Base-by-base conservation (phyloP, 2,329 filamentous ascomycete genomes). In the Fusarium guadeloupense region DNA sequence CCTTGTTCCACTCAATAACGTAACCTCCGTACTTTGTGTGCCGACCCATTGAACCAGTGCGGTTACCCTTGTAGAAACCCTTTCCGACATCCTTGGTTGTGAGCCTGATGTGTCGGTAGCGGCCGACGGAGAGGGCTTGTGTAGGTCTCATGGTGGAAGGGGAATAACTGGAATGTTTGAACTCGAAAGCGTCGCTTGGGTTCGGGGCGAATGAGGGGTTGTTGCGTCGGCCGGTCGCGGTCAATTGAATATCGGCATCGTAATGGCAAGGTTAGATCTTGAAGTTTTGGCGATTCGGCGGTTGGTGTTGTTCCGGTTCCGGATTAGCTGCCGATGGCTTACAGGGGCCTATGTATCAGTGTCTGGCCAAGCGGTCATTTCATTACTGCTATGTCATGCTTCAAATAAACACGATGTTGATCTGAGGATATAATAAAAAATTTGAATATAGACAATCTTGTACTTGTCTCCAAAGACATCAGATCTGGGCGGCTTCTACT, bases 31-130 rank as follows among this genome's bases (percentile, higher is more conserved):
- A 86, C 75, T 91, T 90, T 49, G 91, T 93, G 78, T 96, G 92
- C 13, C 82, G 79, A 75, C 95, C 95, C 87, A 96, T 93, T 35
- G 90, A 87, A 2, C 95, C 95, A 1, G 92, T 89, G 40, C 93
- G 85, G 70, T 90, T 97, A 74, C 95, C 95, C 83, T 98, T 98
- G 87, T 99, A 99, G 86, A 89, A 99, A 68, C 93, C 94, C 74
- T 92, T 92, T 75, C 90, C 91, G 74, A 94, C 89, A 77, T 95
- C 89, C 80, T 99, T 99, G 67, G 94, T 96, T 12, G 92, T 97
- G 72, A 99, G 85, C 47, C 85, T 83, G 55, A 93, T 81, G 72
- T 94, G 92, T 77, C 88, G 85, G 71, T 92, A 85, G 54, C 85
- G 84, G 74, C 87, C 79, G 71, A 87, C 80, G 69, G 84, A 83